Conservation (phyloP, 192 early-diverging fungal species). For the Chytriomyces sp. region DNA sequence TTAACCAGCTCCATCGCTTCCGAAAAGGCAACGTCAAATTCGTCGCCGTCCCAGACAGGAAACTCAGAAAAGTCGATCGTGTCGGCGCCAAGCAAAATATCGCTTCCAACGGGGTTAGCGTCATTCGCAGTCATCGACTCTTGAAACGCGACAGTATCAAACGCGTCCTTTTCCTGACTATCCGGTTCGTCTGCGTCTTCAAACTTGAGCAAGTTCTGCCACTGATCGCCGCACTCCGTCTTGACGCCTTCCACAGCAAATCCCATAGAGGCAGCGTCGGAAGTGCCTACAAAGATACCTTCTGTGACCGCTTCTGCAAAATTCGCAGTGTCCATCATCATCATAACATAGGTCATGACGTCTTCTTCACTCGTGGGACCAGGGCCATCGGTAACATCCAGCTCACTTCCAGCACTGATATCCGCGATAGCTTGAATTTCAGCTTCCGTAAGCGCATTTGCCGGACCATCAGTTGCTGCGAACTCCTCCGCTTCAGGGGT, state of each 20-base stretch:
- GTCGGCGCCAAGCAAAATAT: not conserved
- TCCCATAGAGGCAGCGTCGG: not conserved
- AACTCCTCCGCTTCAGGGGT: not conserved
- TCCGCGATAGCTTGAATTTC: not conserved
- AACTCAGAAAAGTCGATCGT: not conserved
- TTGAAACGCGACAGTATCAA: not conserved
- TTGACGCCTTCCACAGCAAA: not conserved
- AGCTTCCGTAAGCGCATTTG: not conserved
- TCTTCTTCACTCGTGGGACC: not conserved
- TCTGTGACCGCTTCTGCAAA: not conserved
- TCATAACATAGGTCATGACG: slow-evolving; percentile 10
- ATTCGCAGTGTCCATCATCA: not conserved
- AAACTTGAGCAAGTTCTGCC: slow-evolving; percentile 14
- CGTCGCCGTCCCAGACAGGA: not conserved
- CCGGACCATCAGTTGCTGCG: not conserved
- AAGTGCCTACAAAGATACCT: not conserved
- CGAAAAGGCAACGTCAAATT: not conserved
- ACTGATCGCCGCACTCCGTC: not conserved
- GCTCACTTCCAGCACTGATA: not conserved
- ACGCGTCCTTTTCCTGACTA: not conserved
- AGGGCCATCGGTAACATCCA: not conserved
- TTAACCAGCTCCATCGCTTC: not conserved
- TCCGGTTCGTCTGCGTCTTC: not conserved
- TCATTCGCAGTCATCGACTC: not conserved
- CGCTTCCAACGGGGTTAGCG: not conserved